These are phyloP conservation scores for Ophiostoma triangulosporum DNA, from an alignment of 2,329 filamentous ascomycete genomes.

Conservation along the genomic window DNA sequence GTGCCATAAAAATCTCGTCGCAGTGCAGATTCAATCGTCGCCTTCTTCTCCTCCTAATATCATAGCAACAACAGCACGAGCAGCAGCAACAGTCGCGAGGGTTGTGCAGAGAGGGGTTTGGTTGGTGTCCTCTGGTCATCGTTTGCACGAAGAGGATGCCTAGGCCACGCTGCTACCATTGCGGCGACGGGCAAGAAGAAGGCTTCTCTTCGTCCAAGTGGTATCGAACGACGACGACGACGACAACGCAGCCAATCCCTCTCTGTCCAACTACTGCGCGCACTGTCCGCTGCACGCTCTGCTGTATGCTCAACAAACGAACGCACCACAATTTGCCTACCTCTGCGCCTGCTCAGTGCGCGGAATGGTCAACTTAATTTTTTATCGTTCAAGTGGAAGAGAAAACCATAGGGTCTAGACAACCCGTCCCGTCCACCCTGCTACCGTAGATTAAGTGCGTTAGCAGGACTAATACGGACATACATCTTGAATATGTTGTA, in stretches of 20 bases:
- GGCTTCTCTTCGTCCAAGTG: neutral
- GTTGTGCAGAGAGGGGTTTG: neutral
- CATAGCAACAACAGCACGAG: neutral
- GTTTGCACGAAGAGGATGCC: neutral
- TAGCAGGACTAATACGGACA: slow-evolving; percentile 52
- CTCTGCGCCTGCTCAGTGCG: slow-evolving; percentile 44
- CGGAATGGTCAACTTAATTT: slow-evolving; percentile 44
- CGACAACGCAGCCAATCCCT: neutral
- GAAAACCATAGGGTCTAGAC: slow-evolving; percentile 48
- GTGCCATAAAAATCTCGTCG: neutral
- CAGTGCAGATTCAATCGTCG: neutral
- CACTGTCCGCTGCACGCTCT: neutral
- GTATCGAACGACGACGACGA: neutral
- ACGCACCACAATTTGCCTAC: slow-evolving; percentile 38
- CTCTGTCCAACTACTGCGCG: neutral
- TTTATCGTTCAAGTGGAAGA: slow-evolving; percentile 49
- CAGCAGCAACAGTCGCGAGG: neutral
- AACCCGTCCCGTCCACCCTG: slow-evolving; percentile 56
- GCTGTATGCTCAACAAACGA: neutral
- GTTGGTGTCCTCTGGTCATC: neutral
- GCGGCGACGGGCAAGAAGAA: neutral
- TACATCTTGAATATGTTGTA: slow-evolving; percentile 26
- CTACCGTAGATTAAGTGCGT: slow-evolving; percentile 41
- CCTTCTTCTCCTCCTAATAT: neutral
- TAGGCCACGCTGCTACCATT: neutral